These are phyloP conservation scores for Xerocomus potaroensis DNA, from an alignment of 768 basidiomycete genomes.

Conservation along the genomic window DNA sequence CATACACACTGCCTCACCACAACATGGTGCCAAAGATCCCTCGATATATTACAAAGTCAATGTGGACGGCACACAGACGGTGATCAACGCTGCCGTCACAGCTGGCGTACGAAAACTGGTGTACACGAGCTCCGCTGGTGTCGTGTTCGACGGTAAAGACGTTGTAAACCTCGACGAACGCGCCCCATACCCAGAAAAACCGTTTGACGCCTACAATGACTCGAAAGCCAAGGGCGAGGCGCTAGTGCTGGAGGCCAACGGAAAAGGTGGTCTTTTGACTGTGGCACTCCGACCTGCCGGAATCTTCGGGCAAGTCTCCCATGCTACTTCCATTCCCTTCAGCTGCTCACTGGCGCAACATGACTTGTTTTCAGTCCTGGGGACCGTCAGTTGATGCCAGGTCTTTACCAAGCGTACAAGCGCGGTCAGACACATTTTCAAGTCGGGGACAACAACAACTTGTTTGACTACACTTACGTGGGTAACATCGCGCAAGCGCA, in stretches of 20 bases:
- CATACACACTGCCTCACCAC: conserved; percentile 91
- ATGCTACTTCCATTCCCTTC: neutral
- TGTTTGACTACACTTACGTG: conserved; percentile 97
- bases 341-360: neutral
- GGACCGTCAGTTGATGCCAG: conserved; percentile 80
- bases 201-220: conserved; percentile 89
- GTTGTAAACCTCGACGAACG: conserved; percentile 89
- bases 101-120: conserved; percentile 80
- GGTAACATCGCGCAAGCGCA: conserved; percentile 94
- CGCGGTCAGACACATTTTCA: conserved; percentile 87
- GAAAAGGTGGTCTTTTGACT: conserved; percentile 76
- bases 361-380: conserved; percentile 58
- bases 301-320: conserved; percentile 78
- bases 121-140: conserved; percentile 90
- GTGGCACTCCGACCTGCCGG: conserved; percentile 90
- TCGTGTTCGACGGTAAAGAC: conserved; percentile 80
- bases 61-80: conserved; percentile 81
- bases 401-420: conserved; percentile 76
- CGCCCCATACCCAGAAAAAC: conserved; percentile 62
- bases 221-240: conserved; percentile 89
- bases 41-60: conserved; percentile 90
- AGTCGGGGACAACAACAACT: conserved; percentile 88
- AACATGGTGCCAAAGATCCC: conserved; percentile 61
- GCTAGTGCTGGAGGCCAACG: conserved; percentile 82
- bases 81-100: conserved; percentile 77